These are phyloP conservation scores for Phialophora expanda DNA, from an alignment of 2,329 filamentous ascomycete species.

Conservation along the genomic window DNA sequence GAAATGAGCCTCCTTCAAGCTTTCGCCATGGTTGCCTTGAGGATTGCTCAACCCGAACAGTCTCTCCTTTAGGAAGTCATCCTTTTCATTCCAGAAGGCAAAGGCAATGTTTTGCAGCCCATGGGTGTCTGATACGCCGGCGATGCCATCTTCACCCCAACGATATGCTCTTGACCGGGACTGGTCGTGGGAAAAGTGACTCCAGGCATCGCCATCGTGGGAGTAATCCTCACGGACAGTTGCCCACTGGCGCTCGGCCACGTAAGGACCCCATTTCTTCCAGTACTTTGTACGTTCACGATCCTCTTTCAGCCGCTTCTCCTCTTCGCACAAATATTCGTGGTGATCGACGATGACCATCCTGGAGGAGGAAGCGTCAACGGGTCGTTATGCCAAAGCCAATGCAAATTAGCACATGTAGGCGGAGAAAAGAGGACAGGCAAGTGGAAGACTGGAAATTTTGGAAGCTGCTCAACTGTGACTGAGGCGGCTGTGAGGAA, in stretches of 20 bases:
- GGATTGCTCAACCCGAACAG: constrained; percentile 95
- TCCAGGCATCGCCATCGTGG: constrained; percentile 92
- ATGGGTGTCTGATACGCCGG: constrained; percentile 92
- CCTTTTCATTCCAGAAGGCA: constrained; percentile 96
- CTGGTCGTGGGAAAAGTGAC: constrained; percentile 92
- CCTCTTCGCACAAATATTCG: constrained; percentile 86
- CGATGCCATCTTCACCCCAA: constrained; percentile 97
- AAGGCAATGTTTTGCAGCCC: constrained; percentile 91
- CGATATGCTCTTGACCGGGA: constrained; percentile 85
- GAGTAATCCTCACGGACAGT: constrained; percentile 90
- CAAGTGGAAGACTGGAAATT: background rate
- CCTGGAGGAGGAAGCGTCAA: background rate
- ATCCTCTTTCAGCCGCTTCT: constrained; percentile 87
- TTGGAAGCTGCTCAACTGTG: background rate
- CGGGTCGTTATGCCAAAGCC: background rate
- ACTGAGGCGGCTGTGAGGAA: background rate
- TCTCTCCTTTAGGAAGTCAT: constrained; percentile 92
- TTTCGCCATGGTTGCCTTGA: constrained; percentile 96
- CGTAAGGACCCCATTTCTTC: constrained; percentile 98
- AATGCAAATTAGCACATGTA: constrained; percentile 17
- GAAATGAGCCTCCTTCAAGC: constrained; percentile 95
- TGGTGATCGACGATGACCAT: constrained; percentile 93
- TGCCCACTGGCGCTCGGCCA: constrained; percentile 93
- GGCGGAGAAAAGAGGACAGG: background rate
- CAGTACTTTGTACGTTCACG: constrained; percentile 84